Evolutionary conservation across 805 yeast genomes (phyloP).

Genomic region (Ogataea sp.): DNA sequence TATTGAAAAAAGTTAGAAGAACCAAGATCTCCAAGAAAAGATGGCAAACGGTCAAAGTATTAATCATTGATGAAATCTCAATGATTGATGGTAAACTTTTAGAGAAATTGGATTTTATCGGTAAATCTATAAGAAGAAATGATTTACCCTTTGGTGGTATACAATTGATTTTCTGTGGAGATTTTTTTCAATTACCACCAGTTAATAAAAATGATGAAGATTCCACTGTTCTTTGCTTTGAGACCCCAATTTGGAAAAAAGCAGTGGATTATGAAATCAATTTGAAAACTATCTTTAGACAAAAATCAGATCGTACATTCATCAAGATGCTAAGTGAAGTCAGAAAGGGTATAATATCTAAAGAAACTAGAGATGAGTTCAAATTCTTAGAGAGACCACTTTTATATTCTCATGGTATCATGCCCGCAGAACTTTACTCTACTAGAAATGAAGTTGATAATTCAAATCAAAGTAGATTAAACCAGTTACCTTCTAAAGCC

Average conservation of each 20-base stretch:
- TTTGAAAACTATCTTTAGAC: conserved; percentile 63
- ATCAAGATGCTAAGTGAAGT: conserved; percentile 70
- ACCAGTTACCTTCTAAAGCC: conserved; percentile 33
- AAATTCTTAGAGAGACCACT: conserved; percentile 38
- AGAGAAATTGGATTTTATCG: conserved; percentile 56
- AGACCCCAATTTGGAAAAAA: conserved; percentile 52
- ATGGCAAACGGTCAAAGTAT: conserved; percentile 51
- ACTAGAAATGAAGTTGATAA: conserved; percentile 64
- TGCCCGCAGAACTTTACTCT: conserved; percentile 68
- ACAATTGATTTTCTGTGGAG: conserved; percentile 71
- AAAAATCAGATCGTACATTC: conserved; percentile 62
- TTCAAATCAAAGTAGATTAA: conserved; percentile 49
- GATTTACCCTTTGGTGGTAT: conserved; percentile 69
- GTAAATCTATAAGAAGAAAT: conserved; percentile 38
- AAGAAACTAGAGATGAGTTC: conserved; percentile 41
- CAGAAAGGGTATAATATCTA: conserved; percentile 52
- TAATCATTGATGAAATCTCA: conserved; percentile 71
- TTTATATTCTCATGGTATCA: conserved; percentile 48
- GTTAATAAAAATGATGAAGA: conserved; percentile 32
- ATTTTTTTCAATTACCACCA: conserved; percentile 78
- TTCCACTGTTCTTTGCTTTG: conserved; percentile 54
- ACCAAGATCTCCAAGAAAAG: conserved; percentile 39
- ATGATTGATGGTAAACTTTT: conserved; percentile 70
- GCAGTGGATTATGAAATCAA: conserved; percentile 51
- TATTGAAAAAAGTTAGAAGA: conserved; percentile 46